A percentile compares a stretch with the other conserved stretches of the same genome.
phyloP scores from a whole-genome alignment of 2,329 filamentous ascomycete species.

The Ascochyta koolunga region DNA sequence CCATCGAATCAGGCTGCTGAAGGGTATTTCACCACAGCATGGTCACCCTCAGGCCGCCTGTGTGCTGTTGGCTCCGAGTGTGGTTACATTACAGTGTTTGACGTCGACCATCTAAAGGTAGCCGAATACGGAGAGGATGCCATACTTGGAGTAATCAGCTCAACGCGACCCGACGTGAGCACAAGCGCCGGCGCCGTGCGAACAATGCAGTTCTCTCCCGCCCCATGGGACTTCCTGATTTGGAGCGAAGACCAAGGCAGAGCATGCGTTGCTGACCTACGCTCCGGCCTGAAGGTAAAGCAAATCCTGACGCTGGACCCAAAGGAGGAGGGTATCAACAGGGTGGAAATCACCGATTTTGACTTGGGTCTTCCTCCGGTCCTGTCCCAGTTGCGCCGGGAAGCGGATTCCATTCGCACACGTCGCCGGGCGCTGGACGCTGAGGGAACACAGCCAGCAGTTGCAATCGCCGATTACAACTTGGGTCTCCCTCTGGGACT shows the following conservation, averaged over 20 bases:
- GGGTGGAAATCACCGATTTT: conserved; percentile 62
- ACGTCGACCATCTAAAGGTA: conserved; percentile 57
- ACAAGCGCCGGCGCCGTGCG: conserved; percentile 76
- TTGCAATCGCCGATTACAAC: conserved; percentile 60
- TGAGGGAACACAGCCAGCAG: too few species aligned
- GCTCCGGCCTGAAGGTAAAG: conserved; percentile 68
- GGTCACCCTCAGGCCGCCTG: conserved; percentile 73
- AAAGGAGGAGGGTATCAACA: conserved; percentile 62
- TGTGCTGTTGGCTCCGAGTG: conserved; percentile 81
- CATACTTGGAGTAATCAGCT: conserved; percentile 76
- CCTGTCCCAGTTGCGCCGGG: conserved; percentile 57
- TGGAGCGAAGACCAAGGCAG: conserved; percentile 90
- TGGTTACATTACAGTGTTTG: conserved; percentile 77
- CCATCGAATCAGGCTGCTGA: conserved; percentile 45
- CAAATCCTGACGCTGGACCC: conserved; percentile 72
- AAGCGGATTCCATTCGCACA: conserved; percentile 51
- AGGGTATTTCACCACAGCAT: conserved; percentile 78
- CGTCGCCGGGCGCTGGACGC: conserved; percentile 49
- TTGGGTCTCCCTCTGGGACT: conserved; percentile 45
- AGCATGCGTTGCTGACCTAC: conserved; percentile 75
- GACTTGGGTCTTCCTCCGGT: conserved; percentile 39
- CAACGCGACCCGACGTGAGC: conserved; percentile 71
- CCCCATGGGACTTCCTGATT: conserved; percentile 86
- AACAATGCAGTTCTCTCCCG: conserved; percentile 90
- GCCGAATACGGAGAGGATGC: conserved; percentile 61